Evolutionary conservation across 192 early-diverging fungal genomes (phyloP), one percentile per base, ranked within the genome.

Genomic region (Entomortierella parvispora): DNA sequence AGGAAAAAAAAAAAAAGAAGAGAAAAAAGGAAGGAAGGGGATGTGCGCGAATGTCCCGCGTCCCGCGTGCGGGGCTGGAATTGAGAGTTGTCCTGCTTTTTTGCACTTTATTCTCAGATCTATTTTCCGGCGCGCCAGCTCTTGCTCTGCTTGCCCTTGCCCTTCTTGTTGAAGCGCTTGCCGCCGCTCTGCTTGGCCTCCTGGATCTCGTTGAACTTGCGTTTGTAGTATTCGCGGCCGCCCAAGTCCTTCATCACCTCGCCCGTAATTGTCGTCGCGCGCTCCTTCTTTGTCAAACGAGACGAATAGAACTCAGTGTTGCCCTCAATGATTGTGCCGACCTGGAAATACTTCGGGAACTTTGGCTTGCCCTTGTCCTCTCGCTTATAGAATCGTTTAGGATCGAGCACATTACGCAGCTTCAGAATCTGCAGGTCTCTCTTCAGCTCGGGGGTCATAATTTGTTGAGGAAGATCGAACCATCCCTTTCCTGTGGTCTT

Each of bases 271-370:
- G 93, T 96, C 31, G 85, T 80, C 26, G 87, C 90, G 12, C 95
- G 89, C 63, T 98, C 94, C 82, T 94, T 94, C 71, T 87, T 89
- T 2, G 90, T 92, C 59, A 98, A 40, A n/a, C 97, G 88, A 6
- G 88, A 84, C n/a, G 93, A 92, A 74, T 89, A 95, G 79, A 93
- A 96, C 65, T 98, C 96, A 2, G 92, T 90, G 23, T 93, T 88
- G 9, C 91, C 93, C 56, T 95, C 93, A 12, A 98, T 78, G 26
- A 99, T 84, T 0, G 94, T 97, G n/a, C 96, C 97, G 34, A 95
- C 85, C 71, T 98, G 94, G 85, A 99, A 97, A 75, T 93, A 94
- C 68, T 94, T 97, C 31, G 97, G 96, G 15, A 91, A 67, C 20
- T 85, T 85, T 22, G 82, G 69, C 3, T 80, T 74, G 46, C 74